Base-by-base conservation (phyloP, 2,329 filamentous ascomycete species). In the Fusarium sp. region DNA sequence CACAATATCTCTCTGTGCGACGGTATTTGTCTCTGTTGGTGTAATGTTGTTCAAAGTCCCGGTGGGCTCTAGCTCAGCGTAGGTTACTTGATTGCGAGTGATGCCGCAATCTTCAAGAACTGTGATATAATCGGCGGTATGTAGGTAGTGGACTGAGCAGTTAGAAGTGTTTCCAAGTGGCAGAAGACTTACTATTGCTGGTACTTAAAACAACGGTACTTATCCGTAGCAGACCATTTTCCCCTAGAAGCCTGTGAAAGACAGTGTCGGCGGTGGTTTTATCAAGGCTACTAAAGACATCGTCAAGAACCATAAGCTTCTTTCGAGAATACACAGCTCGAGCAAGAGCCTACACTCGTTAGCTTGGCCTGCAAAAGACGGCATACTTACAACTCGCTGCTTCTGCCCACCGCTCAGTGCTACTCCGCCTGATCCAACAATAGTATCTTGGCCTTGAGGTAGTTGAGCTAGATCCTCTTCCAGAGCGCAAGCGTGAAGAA, bases 251-350 rank as follows among this genome's bases (percentile, higher is more conserved):
- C 4, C 74, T 73, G 9, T 76, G 66, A 34, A 83, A 80, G 5
- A 85, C 72, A 3, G 71, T 61, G 7, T 75, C 65, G 10, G 79
- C 73, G 0, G 83, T 85, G 5, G 75, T 70, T 2, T 74, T 72
- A 53, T 83, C 81, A 3, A 83, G 72, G 1, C 76, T 78, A 43
- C 80, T 80, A 32, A 83, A 77, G 0, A 76, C 69, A 47, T 84
- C 81, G 52, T 85, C 82, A 1, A 84, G 65, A 4, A 85, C 29
- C 1, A 81, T 15, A 1, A 82, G 68, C 2, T 75, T 65, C 7
- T 67, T 72, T 8, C 73, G 61, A 1, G 77, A 73, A 54, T 81
- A 85, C 0, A 84, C 67, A 1, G 81, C 81, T 13, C 82, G 74
- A 4, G 82, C 81, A 2, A 84, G 67, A 3, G 78, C 75, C 71